Evolutionary conservation across 805 yeast genomes (phyloP).

Genomic region (Kregervanrija delftensis): DNA sequence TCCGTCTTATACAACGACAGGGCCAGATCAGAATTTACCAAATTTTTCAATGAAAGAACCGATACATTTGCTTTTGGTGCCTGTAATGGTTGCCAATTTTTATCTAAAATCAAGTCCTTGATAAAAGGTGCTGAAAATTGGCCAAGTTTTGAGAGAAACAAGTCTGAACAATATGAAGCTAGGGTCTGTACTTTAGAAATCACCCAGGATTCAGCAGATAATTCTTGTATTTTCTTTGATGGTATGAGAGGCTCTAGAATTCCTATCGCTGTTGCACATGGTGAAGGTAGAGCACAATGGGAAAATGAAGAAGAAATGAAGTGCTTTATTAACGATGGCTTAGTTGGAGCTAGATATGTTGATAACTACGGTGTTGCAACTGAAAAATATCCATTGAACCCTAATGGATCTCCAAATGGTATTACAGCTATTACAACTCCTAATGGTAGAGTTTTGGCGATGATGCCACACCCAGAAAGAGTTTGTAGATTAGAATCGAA

Average conservation of each 20-base stretch:
- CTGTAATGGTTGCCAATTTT: constrained; percentile 97
- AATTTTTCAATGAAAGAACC: constrained; percentile 76
- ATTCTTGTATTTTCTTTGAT: constrained; percentile 62
- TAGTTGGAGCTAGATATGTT: constrained; percentile 70
- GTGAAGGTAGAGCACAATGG: constrained; percentile 91
- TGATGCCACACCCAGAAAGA: constrained; percentile 99
- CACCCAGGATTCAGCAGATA: constrained; percentile 35
- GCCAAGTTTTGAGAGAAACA: constrained; percentile 92
- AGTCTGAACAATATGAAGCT: constrained; percentile 93
- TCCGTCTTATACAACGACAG: constrained; percentile 80
- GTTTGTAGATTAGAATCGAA: constrained; percentile 81
- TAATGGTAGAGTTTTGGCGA: constrained; percentile 90
- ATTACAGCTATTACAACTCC: constrained; percentile 87
- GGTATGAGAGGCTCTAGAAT: constrained; percentile 90
- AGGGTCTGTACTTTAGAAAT: constrained; percentile 87
- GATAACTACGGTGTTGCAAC: constrained; percentile 88
- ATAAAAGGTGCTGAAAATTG: constrained; percentile 93
- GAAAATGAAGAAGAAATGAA: constrained; percentile 35
- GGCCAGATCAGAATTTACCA: constrained; percentile 68
- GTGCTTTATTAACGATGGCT: constrained; percentile 43
- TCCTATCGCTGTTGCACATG: constrained; percentile 98
- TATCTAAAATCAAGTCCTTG: constrained; percentile 74
- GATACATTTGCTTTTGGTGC: constrained; percentile 98
- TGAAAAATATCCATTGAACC: constrained; percentile 84
- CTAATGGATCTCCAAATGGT: constrained; percentile 92